phyloP scores from a whole-genome alignment of 2,329 filamentous ascomycete genomes.

The Fusarium nanum region DNA sequence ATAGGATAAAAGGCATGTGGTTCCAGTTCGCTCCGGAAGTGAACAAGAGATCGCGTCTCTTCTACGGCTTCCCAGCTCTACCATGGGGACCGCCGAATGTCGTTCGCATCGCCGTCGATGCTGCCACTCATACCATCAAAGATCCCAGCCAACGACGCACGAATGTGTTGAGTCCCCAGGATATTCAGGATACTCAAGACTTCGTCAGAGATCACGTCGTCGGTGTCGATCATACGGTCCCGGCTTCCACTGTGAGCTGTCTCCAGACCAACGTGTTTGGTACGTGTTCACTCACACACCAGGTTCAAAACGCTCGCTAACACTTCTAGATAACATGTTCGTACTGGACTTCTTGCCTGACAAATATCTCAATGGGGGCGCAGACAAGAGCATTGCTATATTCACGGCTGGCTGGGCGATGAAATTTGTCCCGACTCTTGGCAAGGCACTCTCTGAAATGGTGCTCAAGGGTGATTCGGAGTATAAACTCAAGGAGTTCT shows the following conservation, averaged over 20 bases:
- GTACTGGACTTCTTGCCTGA: constrained; percentile 35
- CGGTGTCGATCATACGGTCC: constrained; percentile 21
- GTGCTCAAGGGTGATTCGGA: constrained; percentile 15
- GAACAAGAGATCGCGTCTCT: constrained; percentile 18
- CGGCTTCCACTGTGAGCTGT: constrained; percentile 24
- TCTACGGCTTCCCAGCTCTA: constrained; percentile 28
- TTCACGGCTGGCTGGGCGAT: constrained; percentile 37
- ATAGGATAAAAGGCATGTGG: constrained; percentile 14
- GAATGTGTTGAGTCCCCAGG: constrained; percentile 5
- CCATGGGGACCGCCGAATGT: constrained; percentile 31
- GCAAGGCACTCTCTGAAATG: constrained; percentile 30
- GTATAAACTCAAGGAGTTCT: constrained; percentile 20
- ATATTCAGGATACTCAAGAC: constrained; percentile 21
- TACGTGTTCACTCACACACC: not conserved
- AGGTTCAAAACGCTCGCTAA: not conserved
- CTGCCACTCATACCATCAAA: constrained; percentile 18
- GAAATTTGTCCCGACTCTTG: constrained; percentile 35
- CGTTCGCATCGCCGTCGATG: constrained; percentile 30
- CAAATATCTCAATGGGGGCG: constrained; percentile 13
- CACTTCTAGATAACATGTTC: constrained; percentile 27
- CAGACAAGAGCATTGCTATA: constrained; percentile 21
- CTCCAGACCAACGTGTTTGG: constrained; percentile 28
- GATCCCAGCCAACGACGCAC: constrained; percentile 15
- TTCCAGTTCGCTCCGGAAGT: constrained; percentile 22
- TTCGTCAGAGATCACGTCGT: constrained; percentile 26